These are phyloP conservation scores for Coemansia sp. DNA, from an alignment of 192 early-diverging fungal genomes.

Conservation along the genomic window DNA sequence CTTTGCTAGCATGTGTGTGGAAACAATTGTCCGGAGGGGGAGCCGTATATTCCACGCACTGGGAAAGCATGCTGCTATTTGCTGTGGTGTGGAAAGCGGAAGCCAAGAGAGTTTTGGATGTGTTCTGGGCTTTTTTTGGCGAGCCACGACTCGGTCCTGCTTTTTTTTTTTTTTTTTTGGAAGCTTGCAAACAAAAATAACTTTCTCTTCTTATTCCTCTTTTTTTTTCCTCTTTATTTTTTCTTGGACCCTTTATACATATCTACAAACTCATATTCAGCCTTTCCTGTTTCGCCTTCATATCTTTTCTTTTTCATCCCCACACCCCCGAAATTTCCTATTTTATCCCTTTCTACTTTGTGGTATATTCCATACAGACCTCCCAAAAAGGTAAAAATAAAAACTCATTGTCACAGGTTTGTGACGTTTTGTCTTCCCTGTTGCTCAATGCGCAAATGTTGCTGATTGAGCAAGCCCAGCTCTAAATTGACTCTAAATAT, in stretches of 20 bases:
- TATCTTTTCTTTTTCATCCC: not conserved
- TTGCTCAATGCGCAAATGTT: not conserved
- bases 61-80: no score
- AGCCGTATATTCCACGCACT: no score
- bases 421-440: not conserved
- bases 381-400: not conserved
- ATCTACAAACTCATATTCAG: not conserved
- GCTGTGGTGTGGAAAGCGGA: no score
- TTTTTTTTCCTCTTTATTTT: constrained; percentile 7
- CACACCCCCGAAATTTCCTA: not conserved
- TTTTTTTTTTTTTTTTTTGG: constrained; percentile 11
- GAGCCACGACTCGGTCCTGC: constrained; percentile 27
- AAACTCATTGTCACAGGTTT: not conserved
- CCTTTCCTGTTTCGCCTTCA: constrained; percentile 1
- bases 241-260: constrained; percentile 6
- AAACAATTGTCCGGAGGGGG: no score
- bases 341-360: constrained; percentile 11
- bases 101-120: no score
- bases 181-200: not conserved
- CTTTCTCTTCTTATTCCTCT: not conserved
- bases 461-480: not conserved
- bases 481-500: no score
- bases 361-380: not conserved
- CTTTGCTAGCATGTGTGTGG: no score
- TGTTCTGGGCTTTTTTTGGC: not conserved